Evolutionary conservation across 2,329 filamentous ascomycete genomes (phyloP).

Genomic region (Ceratocystis albifundus): DNA sequence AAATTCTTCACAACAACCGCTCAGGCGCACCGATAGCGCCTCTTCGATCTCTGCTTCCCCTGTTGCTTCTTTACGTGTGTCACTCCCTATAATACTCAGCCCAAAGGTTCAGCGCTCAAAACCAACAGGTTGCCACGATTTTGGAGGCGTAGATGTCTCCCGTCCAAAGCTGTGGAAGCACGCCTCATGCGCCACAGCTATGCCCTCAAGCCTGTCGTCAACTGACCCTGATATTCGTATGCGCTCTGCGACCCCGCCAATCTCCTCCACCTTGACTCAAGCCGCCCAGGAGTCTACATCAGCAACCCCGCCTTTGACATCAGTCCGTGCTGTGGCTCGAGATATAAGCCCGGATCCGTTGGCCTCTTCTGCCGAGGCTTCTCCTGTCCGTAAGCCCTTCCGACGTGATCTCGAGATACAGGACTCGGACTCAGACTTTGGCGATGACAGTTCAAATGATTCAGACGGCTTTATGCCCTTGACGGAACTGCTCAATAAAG

Average conservation of each 20-base stretch:
- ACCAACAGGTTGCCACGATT: not conserved
- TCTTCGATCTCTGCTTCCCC: conserved; percentile 6
- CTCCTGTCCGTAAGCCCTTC: conserved; percentile 25
- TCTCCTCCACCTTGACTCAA: not conserved
- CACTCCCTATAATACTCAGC: conserved; percentile 17
- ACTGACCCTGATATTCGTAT: conserved; percentile 6
- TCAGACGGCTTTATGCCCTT: conserved; percentile 46
- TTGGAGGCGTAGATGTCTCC: not conserved
- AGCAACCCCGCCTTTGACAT: not conserved
- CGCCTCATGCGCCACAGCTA: not conserved
- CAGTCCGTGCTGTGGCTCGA: not conserved
- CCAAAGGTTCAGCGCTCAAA: conserved; percentile 7
- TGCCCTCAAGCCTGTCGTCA: not conserved
- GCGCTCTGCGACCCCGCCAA: not conserved
- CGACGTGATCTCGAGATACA: conserved; percentile 49
- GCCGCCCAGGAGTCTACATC: not conserved
- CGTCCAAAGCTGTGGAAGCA: not conserved
- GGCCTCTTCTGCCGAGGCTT: conserved; percentile 6
- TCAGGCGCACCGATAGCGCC: not conserved
- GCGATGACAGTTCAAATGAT: conserved; percentile 49
- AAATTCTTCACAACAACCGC: not conserved
- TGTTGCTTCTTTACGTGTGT: conserved; percentile 6
- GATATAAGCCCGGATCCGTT: not conserved
- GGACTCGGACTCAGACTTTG: conserved; percentile 63
- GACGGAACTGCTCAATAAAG: conserved; percentile 1